Evolutionary conservation across 164 flowering plant genomes (phyloP).

Genomic region (Echeveria elegans): DNA sequence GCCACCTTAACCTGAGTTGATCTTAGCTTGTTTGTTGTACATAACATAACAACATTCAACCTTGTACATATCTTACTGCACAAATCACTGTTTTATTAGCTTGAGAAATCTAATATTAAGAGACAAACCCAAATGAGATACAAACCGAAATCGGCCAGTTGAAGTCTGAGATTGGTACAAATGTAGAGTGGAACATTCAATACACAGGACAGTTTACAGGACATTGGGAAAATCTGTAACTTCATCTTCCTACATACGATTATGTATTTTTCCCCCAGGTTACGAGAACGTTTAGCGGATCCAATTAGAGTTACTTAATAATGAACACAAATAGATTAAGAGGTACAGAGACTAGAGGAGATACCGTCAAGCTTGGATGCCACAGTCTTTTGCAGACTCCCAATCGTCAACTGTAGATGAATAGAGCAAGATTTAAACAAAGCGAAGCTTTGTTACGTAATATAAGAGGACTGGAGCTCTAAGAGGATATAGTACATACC

Average conservation of each 20-base stretch:
- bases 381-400: background rate
- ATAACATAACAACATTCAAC: background rate
- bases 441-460: too few relatives aligned
- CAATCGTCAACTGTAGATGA: too few relatives aligned
- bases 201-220: too few relatives aligned
- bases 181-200: too few relatives aligned
- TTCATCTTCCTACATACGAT: background rate
- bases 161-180: too few relatives aligned
- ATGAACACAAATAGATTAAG: background rate
- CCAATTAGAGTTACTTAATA: background rate
- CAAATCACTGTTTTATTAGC: background rate
- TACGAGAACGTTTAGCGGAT: background rate
- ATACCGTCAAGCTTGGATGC: background rate
- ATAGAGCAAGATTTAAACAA: too few relatives aligned
- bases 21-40: background rate
- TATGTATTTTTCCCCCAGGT: background rate
- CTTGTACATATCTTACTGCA: background rate
- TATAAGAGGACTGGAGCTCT: too few relatives aligned
- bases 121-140: too few relatives aligned
- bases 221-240: background rate
- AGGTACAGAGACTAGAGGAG: background rate
- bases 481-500: too few relatives aligned
- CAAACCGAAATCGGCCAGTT: too few relatives aligned
- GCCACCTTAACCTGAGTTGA: background rate
- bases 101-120: too few relatives aligned